phyloP scores from a whole-genome alignment of 2,329 filamentous ascomycete species.

The Trichoderma arundinaceum region DNA sequence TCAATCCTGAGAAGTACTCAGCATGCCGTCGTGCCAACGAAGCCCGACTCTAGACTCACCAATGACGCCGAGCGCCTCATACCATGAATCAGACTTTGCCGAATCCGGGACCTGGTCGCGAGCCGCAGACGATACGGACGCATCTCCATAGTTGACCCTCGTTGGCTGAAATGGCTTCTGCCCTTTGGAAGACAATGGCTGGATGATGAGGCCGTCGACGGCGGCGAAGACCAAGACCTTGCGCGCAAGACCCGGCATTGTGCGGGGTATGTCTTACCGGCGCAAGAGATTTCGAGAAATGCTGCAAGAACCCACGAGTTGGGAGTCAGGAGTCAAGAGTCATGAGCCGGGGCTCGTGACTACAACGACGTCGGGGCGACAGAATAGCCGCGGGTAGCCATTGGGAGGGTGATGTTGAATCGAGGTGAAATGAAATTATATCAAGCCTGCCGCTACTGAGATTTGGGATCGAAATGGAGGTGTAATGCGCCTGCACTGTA shows the following conservation, averaged over 20 bases:
- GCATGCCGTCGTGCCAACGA: background rate
- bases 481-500: background rate
- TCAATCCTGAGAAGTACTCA: constrained; percentile 64
- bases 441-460: background rate
- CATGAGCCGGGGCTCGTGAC: constrained; percentile 22
- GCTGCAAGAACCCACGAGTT: background rate
- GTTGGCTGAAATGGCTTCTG: constrained; percentile 62
- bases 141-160: constrained; percentile 72
- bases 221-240: constrained; percentile 82
- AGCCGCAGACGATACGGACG: constrained; percentile 51
- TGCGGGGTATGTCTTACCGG: constrained; percentile 33
- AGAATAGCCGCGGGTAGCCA: background rate
- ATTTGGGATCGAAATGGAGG: background rate
- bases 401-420: constrained; percentile 27
- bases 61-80: constrained; percentile 65
- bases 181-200: constrained; percentile 69
- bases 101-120: constrained; percentile 55
- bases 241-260: constrained; percentile 77
- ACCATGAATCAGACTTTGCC: constrained; percentile 54
- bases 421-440: constrained; percentile 7
- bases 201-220: constrained; percentile 81
- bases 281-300: background rate
- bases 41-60: constrained; percentile 48
- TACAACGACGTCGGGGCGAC: constrained; percentile 5
- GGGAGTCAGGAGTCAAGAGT: background rate